Conservation (phyloP, 495 filamentous ascomycete genomes). For the Aspergillus steynii region DNA sequence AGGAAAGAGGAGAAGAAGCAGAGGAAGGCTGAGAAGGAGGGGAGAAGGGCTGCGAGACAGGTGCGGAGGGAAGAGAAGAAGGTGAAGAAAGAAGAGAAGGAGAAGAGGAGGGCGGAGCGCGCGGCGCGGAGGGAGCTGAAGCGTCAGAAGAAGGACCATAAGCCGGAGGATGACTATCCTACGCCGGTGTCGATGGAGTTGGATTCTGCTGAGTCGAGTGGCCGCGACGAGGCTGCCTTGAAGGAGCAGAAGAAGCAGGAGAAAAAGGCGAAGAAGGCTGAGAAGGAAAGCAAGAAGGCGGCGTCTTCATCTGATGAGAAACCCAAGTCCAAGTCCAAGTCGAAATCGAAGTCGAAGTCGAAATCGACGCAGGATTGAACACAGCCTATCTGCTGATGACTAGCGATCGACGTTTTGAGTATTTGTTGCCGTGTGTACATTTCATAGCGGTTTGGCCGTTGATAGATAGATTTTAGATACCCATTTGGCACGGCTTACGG, state of each 20-base stretch:
- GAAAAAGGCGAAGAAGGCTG: constrained; percentile 27
- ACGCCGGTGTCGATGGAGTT: constrained; percentile 41
- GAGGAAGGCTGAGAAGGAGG: constrained; percentile 31
- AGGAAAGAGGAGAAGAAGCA: constrained; percentile 27
- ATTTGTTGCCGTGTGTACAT: constrained; percentile 15
- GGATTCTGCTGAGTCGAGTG: constrained; percentile 22
- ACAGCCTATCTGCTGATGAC: too few species aligned
- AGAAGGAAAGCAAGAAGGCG: constrained; percentile 21
- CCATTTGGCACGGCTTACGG: constrained; percentile 18
- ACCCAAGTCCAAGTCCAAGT: constrained; percentile 21
- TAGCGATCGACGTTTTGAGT: constrained; percentile 8
- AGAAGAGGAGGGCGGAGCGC: constrained; percentile 19
- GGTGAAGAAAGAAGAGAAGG: constrained; percentile 15
- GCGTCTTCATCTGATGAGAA: constrained; percentile 16
- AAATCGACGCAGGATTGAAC: constrained; percentile 29
- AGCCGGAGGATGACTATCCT: constrained; percentile 36
- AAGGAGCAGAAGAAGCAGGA: constrained; percentile 24
- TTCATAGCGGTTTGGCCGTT: constrained; percentile 18
- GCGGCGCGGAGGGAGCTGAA: constrained; percentile 26
- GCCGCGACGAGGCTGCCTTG: constrained; percentile 16
- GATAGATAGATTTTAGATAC: constrained; percentile 37
- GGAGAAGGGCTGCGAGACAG: constrained; percentile 36
- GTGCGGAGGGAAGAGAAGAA: constrained; percentile 18
- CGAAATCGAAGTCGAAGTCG: constrained; percentile 30
- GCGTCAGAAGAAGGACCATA: constrained; percentile 23